Percentiles rank a stretch among this genome's conserved stretches.
Conservation (phyloP, 495 filamentous ascomycete genomes). For the Penicillium crystallinum region DNA sequence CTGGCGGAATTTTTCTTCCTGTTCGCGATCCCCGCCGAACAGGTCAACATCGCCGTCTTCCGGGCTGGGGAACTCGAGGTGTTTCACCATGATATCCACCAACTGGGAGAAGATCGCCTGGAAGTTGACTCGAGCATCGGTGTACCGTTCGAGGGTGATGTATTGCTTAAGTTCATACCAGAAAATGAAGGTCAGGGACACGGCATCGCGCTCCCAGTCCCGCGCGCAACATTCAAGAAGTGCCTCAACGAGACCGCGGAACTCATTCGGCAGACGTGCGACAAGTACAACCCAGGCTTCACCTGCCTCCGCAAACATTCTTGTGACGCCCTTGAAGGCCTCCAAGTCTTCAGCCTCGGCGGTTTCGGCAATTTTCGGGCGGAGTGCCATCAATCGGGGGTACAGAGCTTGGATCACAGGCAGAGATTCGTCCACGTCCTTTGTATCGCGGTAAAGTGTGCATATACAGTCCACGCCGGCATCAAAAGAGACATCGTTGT, state of each 20-base stretch:
- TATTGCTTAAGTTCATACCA: slow-evolving; percentile 99
- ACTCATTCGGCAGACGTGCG: slow-evolving; percentile 73
- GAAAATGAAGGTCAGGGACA: slow-evolving; percentile 88
- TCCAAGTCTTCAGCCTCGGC: slow-evolving; percentile 81
- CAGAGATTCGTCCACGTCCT: slow-evolving; percentile 80
- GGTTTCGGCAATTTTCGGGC: slow-evolving; percentile 69
- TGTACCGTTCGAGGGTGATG: slow-evolving; percentile 81
- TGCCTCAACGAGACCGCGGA: slow-evolving; percentile 81
- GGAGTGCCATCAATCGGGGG: slow-evolving; percentile 71
- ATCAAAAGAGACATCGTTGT: slow-evolving; percentile 71
- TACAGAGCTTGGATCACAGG: slow-evolving; percentile 79
- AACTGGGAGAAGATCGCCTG: slow-evolving; percentile 77
- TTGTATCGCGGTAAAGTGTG: slow-evolving; percentile 84
- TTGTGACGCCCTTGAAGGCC: slow-evolving; percentile 77
- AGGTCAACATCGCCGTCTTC: slow-evolving; percentile 72
- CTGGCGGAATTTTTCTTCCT: slow-evolving; percentile 95
- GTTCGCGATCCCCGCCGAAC: slow-evolving; percentile 92
- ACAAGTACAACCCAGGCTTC: slow-evolving; percentile 90
- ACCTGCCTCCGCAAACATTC: slow-evolving; percentile 88
- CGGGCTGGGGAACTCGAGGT: slow-evolving; percentile 81
- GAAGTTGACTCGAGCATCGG: slow-evolving; percentile 67
- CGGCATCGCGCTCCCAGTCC: slow-evolving; percentile 83
- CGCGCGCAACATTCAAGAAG: slow-evolving; percentile 83
- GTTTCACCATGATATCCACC: slow-evolving; percentile 89
- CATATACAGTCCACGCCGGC: slow-evolving; percentile 91